Evolutionary conservation across 2,329 filamentous ascomycete species (phyloP).

Genomic region (Cladosporium colombiae): DNA sequence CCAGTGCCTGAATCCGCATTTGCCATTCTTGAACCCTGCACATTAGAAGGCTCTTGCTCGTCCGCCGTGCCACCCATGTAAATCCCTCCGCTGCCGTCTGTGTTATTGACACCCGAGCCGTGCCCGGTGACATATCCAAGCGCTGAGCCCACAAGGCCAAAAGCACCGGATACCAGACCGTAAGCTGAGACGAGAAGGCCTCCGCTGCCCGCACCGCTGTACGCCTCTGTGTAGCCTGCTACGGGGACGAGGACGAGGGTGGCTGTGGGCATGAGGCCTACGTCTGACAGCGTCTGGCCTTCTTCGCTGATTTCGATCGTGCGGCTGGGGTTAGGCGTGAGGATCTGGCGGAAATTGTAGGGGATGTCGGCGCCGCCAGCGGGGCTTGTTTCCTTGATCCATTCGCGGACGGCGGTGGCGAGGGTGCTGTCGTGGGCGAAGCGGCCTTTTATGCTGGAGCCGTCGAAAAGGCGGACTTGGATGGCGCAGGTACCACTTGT

Average conservation of each 20-base stretch:
- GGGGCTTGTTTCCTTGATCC: constrained; percentile 64
- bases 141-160: constrained; percentile 38
- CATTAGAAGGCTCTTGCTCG: constrained; percentile 24
- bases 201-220: constrained; percentile 42
- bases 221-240: constrained; percentile 60
- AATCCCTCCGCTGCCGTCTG: constrained; percentile 21
- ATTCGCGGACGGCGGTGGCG: constrained; percentile 66
- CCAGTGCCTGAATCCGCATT: constrained; percentile 21
- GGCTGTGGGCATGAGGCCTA: constrained; percentile 75
- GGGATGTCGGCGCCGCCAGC: constrained; percentile 53
- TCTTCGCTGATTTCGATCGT: constrained; percentile 77
- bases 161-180: constrained; percentile 38
- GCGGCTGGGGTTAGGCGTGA: constrained; percentile 74
- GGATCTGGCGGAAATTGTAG: constrained; percentile 81
- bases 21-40: constrained; percentile 28
- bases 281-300: constrained; percentile 62
- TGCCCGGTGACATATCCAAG: constrained; percentile 32
- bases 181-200: constrained; percentile 39
- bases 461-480: constrained; percentile 82
- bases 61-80: constrained; percentile 33
- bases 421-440: constrained; percentile 66
- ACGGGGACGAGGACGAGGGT: constrained; percentile 81
- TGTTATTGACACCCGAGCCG: constrained; percentile 9
- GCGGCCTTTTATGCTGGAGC: constrained; percentile 71
- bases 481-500: constrained; percentile 45